Base-by-base conservation (phyloP, 169 alveolate genomes). In the Plasmodium yoelii region DNA sequence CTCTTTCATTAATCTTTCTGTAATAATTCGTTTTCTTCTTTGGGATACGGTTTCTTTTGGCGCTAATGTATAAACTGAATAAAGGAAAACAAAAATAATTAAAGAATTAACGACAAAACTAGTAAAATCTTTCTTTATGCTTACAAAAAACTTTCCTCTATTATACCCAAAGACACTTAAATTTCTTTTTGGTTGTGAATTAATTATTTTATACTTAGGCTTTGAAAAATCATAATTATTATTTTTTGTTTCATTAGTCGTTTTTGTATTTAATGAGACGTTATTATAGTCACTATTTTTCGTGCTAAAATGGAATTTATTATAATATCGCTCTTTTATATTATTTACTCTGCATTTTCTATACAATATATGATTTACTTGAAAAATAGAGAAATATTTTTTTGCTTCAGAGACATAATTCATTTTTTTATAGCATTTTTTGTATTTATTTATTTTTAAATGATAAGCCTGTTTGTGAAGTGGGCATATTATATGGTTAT, bases 41-140 rank as follows among this genome's bases (percentile, higher is more conserved):
- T 80, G 90, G 24, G 90, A 80, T 26, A 80, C 60, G 8, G 90
- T 80, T 80, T 80, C 90, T n/a, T 80, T 80, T 44, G 90, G 90
- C 56, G 90, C 90, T 47, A 80, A 19, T 28, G 90, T 80, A 59
- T 59, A 80, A 64, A 80, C 47, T 53, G 90, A 80, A 46, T 80
- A 80, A 13, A 80, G 80, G 39, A 80, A 80, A 69, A 80, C 90
- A 24, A 56, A 80, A 24, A 80, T 80, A 46, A 80, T 80, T 80
- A 80, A 80, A 28, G 90, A 65, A 46, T 80, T 80, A 24, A 80
- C 90, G 44, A 65, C 72, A 80, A 80, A 80, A 49, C 90, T 80
- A n/a, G 77, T 80, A 67, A 80, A 80, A 69, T 80, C 90, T 56
- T 80, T 80, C 70, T 80, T 80, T 42, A 80, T 80, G 61, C 90